Evolutionary conservation across 106 monocot genomes (phyloP).

Genomic region (Alisma plantagoaquatica): DNA sequence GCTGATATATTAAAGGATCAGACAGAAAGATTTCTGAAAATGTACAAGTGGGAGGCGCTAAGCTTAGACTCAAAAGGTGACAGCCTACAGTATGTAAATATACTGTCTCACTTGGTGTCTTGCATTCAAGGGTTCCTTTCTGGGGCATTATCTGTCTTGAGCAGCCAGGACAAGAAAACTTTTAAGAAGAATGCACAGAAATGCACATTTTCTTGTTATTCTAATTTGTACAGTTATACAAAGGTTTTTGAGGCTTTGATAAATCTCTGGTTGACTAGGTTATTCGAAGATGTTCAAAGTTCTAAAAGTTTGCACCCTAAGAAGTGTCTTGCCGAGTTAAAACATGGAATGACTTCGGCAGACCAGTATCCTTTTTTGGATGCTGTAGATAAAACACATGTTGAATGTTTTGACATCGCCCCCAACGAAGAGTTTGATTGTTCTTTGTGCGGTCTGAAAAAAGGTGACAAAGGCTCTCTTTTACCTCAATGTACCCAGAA

Average conservation of each 20-base stretch:
- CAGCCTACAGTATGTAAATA: too few relatives aligned
- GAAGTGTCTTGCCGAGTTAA: too few relatives aligned
- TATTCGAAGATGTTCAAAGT: constrained; percentile 22
- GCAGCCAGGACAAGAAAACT: constrained; percentile 6
- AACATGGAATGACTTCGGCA: too few relatives aligned
- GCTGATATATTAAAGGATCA: constrained; percentile 30
- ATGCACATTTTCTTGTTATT: constrained; percentile 16
- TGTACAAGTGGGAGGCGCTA: constrained; percentile 5
- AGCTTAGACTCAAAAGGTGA: too few relatives aligned
- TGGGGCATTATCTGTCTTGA: constrained; percentile 42
- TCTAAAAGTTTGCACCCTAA: too few relatives aligned
- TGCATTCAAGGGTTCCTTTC: constrained; percentile 71
- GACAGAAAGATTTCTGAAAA: constrained; percentile 12
- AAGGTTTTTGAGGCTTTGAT: constrained; percentile 44
- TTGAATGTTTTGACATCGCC: too few relatives aligned
- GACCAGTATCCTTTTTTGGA: too few relatives aligned
- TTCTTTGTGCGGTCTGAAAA: too few relatives aligned
- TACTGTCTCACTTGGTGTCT: constrained; percentile 41
- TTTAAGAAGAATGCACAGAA: constrained; percentile 3
- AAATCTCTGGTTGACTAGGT: constrained; percentile 31
- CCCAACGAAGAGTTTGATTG: too few relatives aligned
- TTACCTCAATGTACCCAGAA: too few relatives aligned
- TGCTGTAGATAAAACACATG: too few relatives aligned
- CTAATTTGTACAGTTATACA: constrained; percentile 30
- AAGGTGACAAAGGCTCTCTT: too few relatives aligned